Conservation (phyloP, 768 basidiomycete genomes). For the Podaxis sp. region DNA sequence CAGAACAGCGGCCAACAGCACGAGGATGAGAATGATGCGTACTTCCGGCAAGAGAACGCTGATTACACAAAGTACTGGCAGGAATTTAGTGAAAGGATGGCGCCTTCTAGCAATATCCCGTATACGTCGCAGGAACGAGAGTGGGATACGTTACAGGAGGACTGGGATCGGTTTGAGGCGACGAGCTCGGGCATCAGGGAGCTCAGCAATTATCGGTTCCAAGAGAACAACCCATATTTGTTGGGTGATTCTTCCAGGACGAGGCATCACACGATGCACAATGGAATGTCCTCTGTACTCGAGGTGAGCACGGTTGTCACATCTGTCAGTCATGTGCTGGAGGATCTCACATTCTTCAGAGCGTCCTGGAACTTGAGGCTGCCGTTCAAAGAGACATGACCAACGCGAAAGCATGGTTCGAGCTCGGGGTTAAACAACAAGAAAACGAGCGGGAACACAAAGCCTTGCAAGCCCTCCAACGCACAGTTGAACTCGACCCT, state of each 20-base stretch:
- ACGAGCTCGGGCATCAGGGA: conserved; percentile 59
- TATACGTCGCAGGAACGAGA: conserved; percentile 24
- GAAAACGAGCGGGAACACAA: conserved; percentile 94
- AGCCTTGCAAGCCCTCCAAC: conserved; percentile 80
- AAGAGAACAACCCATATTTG: conserved; percentile 74
- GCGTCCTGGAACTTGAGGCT: conserved; percentile 86
- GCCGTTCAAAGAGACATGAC: conserved; percentile 73
- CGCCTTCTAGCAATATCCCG: conserved; percentile 11
- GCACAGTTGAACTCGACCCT: conserved; percentile 79
- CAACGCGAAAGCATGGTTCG: conserved; percentile 78
- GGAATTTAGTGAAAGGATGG: conserved; percentile 26
- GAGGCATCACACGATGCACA: conserved; percentile 40
- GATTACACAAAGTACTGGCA: conserved; percentile 64
- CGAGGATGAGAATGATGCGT: conserved; percentile 57
- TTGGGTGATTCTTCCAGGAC: conserved; percentile 54
- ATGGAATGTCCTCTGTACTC: conserved; percentile 29
- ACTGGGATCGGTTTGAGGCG: conserved; percentile 83
- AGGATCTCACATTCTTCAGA: conserved; percentile 40
- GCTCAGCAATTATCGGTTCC: conserved; percentile 64
- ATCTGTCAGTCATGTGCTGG: conserved; percentile 13
- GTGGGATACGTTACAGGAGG: conserved; percentile 69
- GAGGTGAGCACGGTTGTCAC: conserved; percentile 31
- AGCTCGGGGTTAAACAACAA: conserved; percentile 94
- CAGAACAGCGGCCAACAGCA: conserved; percentile 6
- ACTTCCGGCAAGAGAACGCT: conserved; percentile 65